Evolutionary conservation across 805 yeast genomes (phyloP).

Genomic region (Barnettozyma californica): DNA sequence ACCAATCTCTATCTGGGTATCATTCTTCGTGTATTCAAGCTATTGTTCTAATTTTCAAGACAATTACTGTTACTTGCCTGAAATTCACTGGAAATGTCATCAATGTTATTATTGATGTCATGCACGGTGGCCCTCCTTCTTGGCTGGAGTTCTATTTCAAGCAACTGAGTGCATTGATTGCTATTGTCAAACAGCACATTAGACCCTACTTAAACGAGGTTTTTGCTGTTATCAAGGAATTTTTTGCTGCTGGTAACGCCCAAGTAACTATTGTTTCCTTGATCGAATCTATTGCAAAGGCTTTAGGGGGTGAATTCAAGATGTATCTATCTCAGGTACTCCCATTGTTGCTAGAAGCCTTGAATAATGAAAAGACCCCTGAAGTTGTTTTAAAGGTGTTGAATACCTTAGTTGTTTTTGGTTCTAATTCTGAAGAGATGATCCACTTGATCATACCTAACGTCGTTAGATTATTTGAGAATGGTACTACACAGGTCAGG

Average conservation of each 20-base stretch:
- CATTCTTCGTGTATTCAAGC: constrained; percentile 95
- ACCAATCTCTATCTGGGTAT: constrained; percentile 76
- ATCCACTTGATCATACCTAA: constrained; percentile 84
- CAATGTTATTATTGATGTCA: constrained; percentile 81
- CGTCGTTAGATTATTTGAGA: constrained; percentile 75
- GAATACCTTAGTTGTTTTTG: constrained; percentile 80
- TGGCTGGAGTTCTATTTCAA: constrained; percentile 85
- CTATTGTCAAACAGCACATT: constrained; percentile 85
- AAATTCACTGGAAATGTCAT: constrained; percentile 83
- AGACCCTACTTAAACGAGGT: constrained; percentile 76
- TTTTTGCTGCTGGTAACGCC: constrained; percentile 54
- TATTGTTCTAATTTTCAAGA: constrained; percentile 83
- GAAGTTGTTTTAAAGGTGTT: constrained; percentile 70
- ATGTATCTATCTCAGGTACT: constrained; percentile 72
- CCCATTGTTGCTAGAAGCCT: constrained; percentile 66
- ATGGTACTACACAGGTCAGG: constrained; percentile 51
- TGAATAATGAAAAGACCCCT: constrained; percentile 66
- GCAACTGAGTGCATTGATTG: constrained; percentile 73
- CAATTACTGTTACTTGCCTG: constrained; percentile 83
- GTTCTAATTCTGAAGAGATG: constrained; percentile 82
- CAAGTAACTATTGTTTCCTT: constrained; percentile 77
- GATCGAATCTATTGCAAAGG: constrained; percentile 77
- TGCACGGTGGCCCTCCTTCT: constrained; percentile 73
- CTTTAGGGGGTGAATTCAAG: constrained; percentile 90
- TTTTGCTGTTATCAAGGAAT: constrained; percentile 69